phyloP scores from a whole-genome alignment of 345 rosid genomes.

The Eucalyptus microcorys region DNA sequence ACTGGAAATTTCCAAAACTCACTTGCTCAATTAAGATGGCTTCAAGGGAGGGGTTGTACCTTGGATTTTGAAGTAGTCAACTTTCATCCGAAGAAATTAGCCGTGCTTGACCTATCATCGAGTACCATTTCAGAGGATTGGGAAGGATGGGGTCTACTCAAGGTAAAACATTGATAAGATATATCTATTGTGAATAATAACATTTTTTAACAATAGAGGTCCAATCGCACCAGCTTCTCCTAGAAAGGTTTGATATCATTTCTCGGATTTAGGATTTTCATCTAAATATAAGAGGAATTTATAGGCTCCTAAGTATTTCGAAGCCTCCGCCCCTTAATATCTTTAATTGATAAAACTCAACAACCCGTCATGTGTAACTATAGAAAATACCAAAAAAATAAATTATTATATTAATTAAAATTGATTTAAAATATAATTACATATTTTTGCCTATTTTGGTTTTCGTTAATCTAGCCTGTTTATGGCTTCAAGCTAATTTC shows the following conservation, averaged over 20 bases:
- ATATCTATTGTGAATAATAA: no score
- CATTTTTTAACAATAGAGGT: fast-evolving
- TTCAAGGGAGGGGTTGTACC: fast-evolving
- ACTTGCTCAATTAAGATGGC: neutral
- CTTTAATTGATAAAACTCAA: neutral
- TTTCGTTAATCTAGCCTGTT: no score
- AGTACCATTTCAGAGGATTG: fast-evolving
- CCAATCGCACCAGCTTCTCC: neutral
- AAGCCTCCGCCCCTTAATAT: fast-evolving
- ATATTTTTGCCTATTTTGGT: no score
- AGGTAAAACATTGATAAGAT: neutral
- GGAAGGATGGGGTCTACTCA: neutral
- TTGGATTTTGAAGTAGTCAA: neutral
- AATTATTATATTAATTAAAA: no score
- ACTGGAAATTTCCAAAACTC: neutral
- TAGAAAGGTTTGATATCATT: fast-evolving
- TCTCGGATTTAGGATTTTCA: fast-evolving
- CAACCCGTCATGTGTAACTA: neutral
- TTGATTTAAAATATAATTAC: no score
- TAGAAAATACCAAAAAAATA: neutral
- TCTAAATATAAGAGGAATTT: neutral
- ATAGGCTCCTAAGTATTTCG: fast-evolving
- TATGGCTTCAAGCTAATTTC: no score
- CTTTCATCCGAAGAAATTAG: neutral
- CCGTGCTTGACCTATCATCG: fast-evolving